phyloP scores from a whole-genome alignment of 768 basidiomycete genomes.

The Lactarius tabidus region DNA sequence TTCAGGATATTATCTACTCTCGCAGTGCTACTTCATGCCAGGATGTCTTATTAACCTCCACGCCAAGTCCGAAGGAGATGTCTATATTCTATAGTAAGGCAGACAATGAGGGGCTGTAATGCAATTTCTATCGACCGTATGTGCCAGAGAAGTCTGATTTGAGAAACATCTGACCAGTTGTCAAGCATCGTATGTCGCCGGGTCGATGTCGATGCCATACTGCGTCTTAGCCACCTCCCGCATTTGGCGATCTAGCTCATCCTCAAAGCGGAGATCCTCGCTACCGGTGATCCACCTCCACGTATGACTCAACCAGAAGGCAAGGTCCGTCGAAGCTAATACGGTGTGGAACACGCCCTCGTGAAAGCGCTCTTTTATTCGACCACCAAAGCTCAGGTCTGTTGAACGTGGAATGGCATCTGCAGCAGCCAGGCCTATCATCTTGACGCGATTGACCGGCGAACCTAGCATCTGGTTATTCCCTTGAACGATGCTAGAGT shows the following conservation, averaged over 20 bases:
- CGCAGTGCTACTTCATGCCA: neutral
- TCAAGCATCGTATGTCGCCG: conserved; percentile 13
- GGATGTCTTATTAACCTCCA: neutral
- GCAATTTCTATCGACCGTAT: neutral
- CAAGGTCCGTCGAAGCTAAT: conserved; percentile 65
- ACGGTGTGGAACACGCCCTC: conserved; percentile 60
- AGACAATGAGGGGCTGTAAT: neutral
- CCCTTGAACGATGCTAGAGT: conserved; percentile 38
- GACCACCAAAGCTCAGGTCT: conserved; percentile 39
- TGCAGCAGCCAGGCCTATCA: conserved; percentile 81
- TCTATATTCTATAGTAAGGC: neutral
- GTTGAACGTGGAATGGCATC: conserved; percentile 51
- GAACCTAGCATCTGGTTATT: conserved; percentile 83
- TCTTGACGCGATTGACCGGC: conserved; percentile 87
- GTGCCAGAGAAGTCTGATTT: neutral
- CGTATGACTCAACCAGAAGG: conserved; percentile 51
- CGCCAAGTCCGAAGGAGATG: neutral
- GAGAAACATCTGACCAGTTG: neutral
- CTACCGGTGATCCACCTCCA: conserved; percentile 19
- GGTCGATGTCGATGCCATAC: conserved; percentile 20
- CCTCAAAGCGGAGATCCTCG: neutral
- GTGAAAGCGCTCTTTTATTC: conserved; percentile 51
- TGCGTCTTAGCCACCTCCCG: conserved; percentile 15
- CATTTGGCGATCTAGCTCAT: conserved; percentile 21
- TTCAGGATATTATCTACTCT: neutral